A percentile compares a stretch with the other conserved stretches of the same genome.
Evolutionary conservation across 805 yeast genomes (phyloP).

Genomic region (Zygosaccharomyces rouxii): DNA sequence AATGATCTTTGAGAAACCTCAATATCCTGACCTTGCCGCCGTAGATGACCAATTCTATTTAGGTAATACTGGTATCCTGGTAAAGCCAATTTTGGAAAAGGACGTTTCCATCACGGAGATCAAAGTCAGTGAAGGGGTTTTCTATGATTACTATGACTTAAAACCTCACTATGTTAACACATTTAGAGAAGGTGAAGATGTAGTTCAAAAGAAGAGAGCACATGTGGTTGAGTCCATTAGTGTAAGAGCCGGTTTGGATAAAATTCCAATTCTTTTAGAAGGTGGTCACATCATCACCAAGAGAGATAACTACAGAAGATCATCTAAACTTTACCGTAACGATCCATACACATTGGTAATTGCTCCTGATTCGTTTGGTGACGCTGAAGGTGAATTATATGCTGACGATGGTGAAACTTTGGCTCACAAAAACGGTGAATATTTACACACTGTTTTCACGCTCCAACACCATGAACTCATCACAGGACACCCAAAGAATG

Average conservation of each 20-base stretch:
- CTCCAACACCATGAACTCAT: conserved; percentile 36
- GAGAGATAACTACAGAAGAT: conserved; percentile 73
- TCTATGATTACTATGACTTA: conserved; percentile 50
- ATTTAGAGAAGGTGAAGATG: conserved; percentile 31
- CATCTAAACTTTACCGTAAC: conserved; percentile 63
- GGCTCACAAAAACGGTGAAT: conserved; percentile 50
- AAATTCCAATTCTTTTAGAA: conserved; percentile 65
- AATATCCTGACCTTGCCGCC: conserved; percentile 39
- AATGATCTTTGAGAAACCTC: conserved; percentile 53
- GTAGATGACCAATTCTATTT: conserved; percentile 82
- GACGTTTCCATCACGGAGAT: conserved; percentile 38
- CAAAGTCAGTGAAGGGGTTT: conserved; percentile 45
- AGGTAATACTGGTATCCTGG: conserved; percentile 65
- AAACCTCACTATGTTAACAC: conserved; percentile 9
- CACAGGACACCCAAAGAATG: conserved; percentile 26
- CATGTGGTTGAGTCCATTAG: conserved; percentile 20
- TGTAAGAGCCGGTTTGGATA: conserved; percentile 46
- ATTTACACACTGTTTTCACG: conserved; percentile 40
- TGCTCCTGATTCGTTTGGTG: conserved; percentile 47
- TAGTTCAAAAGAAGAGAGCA: neutral
- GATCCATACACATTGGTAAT: conserved; percentile 80
- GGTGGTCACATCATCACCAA: conserved; percentile 75
- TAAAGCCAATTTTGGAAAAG: conserved; percentile 72
- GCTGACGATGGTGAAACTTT: conserved; percentile 83
- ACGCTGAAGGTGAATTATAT: conserved; percentile 59